Evolutionary conservation across 1,284 basidiomycete genomes (phyloP).

Genomic region (Meira nashicola): DNA sequence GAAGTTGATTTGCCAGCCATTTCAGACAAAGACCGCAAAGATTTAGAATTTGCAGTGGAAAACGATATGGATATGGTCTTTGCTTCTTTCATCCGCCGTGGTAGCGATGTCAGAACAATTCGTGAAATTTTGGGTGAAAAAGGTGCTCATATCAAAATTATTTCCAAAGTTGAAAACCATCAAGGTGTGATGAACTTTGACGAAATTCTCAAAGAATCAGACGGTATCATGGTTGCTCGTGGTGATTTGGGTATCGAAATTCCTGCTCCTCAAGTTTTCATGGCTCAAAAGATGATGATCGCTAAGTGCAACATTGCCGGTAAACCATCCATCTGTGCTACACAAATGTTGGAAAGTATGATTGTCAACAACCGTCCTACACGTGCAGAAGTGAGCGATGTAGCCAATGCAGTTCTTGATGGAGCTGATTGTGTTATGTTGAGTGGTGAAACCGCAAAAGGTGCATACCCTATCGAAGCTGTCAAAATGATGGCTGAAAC

Average conservation of each 20-base stretch:
- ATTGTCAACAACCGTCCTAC: constrained; percentile 51
- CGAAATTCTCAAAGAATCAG: constrained; percentile 52
- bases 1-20: constrained; percentile 95
- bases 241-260: constrained; percentile 53
- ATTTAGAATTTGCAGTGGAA: constrained; percentile 89
- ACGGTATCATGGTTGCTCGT: constrained; percentile 53
- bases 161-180: constrained; percentile 54
- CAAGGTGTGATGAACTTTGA: constrained; percentile 53
- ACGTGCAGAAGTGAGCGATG: constrained; percentile 52
- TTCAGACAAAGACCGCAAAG: constrained; percentile 85
- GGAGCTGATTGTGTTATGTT: constrained; percentile 54
- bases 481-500: constrained; percentile 54
- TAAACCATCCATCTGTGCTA: constrained; percentile 94
- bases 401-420: constrained; percentile 52
- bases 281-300: constrained; percentile 54
- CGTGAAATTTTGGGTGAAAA: constrained; percentile 51
- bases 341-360: constrained; percentile 95
- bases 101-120: constrained; percentile 47
- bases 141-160: constrained; percentile 52
- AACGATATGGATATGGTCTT: constrained; percentile 90
- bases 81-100: constrained; percentile 51
- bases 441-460: constrained; percentile 52
- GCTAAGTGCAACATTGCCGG: constrained; percentile 53
- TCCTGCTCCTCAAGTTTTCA: constrained; percentile 60
- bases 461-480: constrained; percentile 55